Evolutionary conservation across 108 stramenopile genomes (phyloP).

Genomic region (Skeletonema menzelii): DNA sequence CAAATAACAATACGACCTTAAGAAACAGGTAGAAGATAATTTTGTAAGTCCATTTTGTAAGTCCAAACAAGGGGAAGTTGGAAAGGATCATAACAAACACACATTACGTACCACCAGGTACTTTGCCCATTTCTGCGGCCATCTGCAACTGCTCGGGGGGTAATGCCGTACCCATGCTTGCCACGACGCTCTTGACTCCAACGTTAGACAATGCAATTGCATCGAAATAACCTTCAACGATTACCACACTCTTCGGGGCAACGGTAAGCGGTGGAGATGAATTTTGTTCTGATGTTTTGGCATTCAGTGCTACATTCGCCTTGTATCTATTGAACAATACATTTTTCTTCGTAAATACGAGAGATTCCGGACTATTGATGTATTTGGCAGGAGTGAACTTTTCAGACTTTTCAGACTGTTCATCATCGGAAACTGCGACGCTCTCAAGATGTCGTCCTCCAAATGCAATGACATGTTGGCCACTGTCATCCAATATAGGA

Average conservation of each 20-base stretch:
- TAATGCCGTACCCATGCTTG: constrained; percentile 89
- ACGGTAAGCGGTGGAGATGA: not conserved
- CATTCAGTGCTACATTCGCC: constrained; percentile 33
- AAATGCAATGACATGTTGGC: constrained; percentile 68
- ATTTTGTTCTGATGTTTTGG: not conserved
- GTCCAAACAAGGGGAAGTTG: not conserved
- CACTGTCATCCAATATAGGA: constrained; percentile 76
- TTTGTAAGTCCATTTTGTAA: not conserved
- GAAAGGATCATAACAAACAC: not conserved
- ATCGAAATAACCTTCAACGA: constrained; percentile 97
- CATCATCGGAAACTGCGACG: constrained; percentile 7
- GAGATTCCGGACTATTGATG: constrained; percentile 90
- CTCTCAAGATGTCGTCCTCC: constrained; percentile 69
- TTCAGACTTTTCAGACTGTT: constrained; percentile 19
- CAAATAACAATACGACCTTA: constrained; percentile 72
- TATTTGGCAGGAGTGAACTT: constrained; percentile 76
- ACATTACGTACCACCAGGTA: constrained; percentile 37
- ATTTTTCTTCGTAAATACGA: constrained; percentile 82
- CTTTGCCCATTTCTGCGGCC: constrained; percentile 51
- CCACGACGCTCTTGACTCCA: constrained; percentile 78
- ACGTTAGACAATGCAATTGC: constrained; percentile 83
- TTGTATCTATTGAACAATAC: constrained; percentile 79
- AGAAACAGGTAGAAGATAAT: not conserved
- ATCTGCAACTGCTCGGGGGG: constrained; percentile 69
- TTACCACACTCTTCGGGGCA: constrained; percentile 45